Conservation (phyloP, 495 filamentous ascomycete genomes). For the Penicilliopsis zonata region DNA sequence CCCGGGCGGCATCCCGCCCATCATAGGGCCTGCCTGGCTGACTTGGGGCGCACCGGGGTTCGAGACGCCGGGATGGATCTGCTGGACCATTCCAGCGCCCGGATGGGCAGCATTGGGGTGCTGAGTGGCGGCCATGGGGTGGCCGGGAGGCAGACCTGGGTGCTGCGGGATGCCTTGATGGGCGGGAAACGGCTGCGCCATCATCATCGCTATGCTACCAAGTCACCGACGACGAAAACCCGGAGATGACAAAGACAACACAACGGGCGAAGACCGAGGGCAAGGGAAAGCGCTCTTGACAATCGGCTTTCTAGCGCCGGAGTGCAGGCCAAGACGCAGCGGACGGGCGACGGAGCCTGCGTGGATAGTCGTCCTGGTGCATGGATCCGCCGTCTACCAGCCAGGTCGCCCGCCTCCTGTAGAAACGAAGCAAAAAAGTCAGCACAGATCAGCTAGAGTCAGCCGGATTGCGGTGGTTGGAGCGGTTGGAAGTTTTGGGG, state of each 20-base stretch:
- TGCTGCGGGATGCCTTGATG: conserved; percentile 66
- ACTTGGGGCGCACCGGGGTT: conserved; percentile 68
- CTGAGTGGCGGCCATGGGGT: conserved; percentile 60
- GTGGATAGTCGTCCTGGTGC: conserved; percentile 17
- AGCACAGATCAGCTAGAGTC: too few relatives aligned
- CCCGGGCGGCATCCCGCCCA: conserved; percentile 72
- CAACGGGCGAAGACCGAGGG: too few relatives aligned
- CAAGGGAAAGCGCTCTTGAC: conserved; percentile 26
- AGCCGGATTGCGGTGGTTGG: too few relatives aligned
- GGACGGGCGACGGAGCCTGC: conserved; percentile 15
- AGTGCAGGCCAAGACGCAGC: conserved; percentile 28
- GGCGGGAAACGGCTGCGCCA: conserved; percentile 58
- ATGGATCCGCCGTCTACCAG: conserved; percentile 22
- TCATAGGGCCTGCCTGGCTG: conserved; percentile 63
- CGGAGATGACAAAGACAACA: conserved; percentile 2
- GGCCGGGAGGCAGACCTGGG: conserved; percentile 60
- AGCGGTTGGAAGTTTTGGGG: too few relatives aligned
- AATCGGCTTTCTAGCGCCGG: conserved; percentile 30
- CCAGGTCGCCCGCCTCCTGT: conserved; percentile 15
- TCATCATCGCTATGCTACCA: conserved; percentile 53
- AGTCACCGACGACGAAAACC: conserved; percentile 24
- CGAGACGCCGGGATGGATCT: conserved; percentile 77
- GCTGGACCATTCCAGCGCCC: conserved; percentile 54
- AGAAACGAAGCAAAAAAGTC: too few relatives aligned
- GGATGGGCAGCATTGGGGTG: conserved; percentile 51